Base-by-base conservation (phyloP, 2,329 filamentous ascomycete species). In the Gnomoniopsis sp. region DNA sequence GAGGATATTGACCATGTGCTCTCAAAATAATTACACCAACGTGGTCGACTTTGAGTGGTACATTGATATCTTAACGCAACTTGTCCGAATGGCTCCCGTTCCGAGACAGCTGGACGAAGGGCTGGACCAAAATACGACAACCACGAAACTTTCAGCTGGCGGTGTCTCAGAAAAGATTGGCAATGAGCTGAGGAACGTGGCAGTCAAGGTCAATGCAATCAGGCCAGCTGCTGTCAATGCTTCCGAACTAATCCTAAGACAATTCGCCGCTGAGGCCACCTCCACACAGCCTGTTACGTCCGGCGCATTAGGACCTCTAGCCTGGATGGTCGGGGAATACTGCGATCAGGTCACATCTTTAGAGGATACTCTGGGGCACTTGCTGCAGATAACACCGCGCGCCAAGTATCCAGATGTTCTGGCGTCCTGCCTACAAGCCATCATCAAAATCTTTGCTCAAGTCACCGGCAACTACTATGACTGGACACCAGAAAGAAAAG, bases 21-120 rank as follows among this genome's bases (percentile, higher is more conserved):
- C 91, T 10, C 86, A 87, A 64, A 89, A 93, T 64, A 96, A 92
- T 62, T 99, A 98, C 71, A 83, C 84, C 43, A 91, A 92, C 68
- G 80, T 99, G 50, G 77, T 82, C 54, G 93, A 99, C 70, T 99
- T 99, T 71, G 93, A 97, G 65, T 99, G 95, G 95, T 98, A 98
- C 71, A 89, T 98, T 64, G 90, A 95, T 65, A 85, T 96, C 30
- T 77, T 99, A 33, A 88, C 91, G 6, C 91, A 96, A 69, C 82
- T 99, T 15, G 86, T 97, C 44, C 86, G 88, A 69, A 81, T 90
- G 74, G 79, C 88, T 21, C 89, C 77, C 0, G 66, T 77, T n/a
- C 75, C 80, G 49, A 74, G 76, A 43, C 68, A 69, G 8, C 66
- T 68, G 8, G 76, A 78, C 7, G 69, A 68, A 6, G 76, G 78